Base-by-base conservation (phyloP, 2,329 filamentous ascomycete genomes). In the Phoma herbarum region DNA sequence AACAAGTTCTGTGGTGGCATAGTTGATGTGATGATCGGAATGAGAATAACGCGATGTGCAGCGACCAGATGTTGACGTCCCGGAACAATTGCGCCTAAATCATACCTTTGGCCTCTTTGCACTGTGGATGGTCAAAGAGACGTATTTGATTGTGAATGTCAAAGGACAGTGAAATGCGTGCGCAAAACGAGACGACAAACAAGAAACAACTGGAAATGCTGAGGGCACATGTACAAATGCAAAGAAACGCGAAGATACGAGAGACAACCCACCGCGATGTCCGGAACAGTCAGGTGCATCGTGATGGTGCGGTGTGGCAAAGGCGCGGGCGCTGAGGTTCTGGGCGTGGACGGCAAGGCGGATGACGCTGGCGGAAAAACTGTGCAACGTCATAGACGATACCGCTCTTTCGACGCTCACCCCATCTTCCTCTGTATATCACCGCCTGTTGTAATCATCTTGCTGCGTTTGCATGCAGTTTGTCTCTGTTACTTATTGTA, bases 381-480 rank as follows among this genome's bases (percentile, higher is more conserved):
- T 39, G n/a, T n/a, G n/a, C 35, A 8, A 39, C 35, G 35, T 39
- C 35, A 39, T 39, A 52, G 45, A 43, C 48, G 44, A 44, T 28
- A 49, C 22, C 12, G 14, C 16, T 58, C 49, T 59, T 59, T 52
- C 39, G 22, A 50, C 39, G 23, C 9, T 59, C 49, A 59, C 49
- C 50, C 46, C 56, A 59, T 54, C 46, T 43, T 35, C 31, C 22
- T 52, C n/a, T 22, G 25, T 29, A 20, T 52, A 41, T 53, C 18
- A 33, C 52, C 26, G 49, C 9, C 26, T 25, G 18, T n/a, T 25
- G 22, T n/a, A 1, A n/a, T 22, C 9, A 5, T 18, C 9, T 6
- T 23, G 14, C 18, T 57, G 41, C 25, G 18, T 18, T 23, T 31
- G 12, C 25, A 35, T 18, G 20, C 50, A 12, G 25, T n/a, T 25